Evolutionary conservation across 352 stramenopile species (phyloP), one percentile per base, ranked within the genome.

Genomic region (Pythium sp.): DNA sequence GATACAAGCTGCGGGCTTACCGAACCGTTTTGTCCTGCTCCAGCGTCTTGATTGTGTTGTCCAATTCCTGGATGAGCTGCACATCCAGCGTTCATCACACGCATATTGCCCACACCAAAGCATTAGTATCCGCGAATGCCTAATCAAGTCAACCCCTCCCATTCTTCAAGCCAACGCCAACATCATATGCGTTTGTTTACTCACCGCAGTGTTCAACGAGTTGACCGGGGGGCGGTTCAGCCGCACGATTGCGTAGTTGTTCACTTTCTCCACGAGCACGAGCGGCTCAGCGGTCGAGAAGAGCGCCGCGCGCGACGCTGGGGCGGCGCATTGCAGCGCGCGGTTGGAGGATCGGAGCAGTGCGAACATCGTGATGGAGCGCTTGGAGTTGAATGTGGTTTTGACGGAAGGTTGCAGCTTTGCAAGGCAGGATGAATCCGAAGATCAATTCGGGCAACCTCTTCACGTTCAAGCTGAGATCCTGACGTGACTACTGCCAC

Each of bases 201-300:
- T 55, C 47, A 92, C 87, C 70, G 79, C 72, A 20, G 77, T 84
- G 79, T 87, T 95, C 66, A 95, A 78, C 62, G 84, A 93, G 75
- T 95, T 95, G 58, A 93, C 87, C 15, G 87, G 85, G 38, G 84
- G 69, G 34, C 87, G 85, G 71, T 93, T 93, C 75, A 95, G 71
- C 65, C 82, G 85, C 71, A 95, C 84, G 64, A 95, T 73, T 14
- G 87, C 87, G 68, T 91, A 92, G 65, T 84, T 85, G 63, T 89
- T 78, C 32, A 80, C 68, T 61, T 84, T 89, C 72, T 93, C 87
- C 38, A 95, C 78, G 20, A 93, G 72, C 67, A 93, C 80, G 24
- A 92, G 70, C 68, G 82, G 77, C 63, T 86, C 71, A 4, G 71
- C 71, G 1, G 75, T 73, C 18, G 77, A 82, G 59, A 85, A 71